A percentile compares a stretch with the other conserved stretches of the same genome.
phyloP scores from a whole-genome alignment of 306 rosid genomes.

The Cicer yamashitae region DNA sequence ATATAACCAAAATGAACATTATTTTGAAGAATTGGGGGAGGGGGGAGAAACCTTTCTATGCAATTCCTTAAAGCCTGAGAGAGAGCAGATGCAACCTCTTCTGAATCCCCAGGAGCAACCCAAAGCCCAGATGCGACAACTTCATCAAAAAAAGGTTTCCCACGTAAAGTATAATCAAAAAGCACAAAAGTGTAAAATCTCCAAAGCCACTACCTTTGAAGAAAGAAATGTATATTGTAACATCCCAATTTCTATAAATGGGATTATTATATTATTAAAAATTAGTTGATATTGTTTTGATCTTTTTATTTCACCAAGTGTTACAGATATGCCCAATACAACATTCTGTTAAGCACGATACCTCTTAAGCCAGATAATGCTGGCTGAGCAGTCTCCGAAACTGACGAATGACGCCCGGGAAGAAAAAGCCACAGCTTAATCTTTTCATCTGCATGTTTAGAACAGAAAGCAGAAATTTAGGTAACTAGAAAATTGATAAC shows the following conservation, averaged over 20 bases:
- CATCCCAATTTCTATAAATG: slow-evolving; percentile 4
- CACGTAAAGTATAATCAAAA: slow-evolving; percentile 32
- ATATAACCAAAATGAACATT: slow-evolving; percentile 44
- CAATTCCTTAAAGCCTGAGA: slow-evolving; percentile 92
- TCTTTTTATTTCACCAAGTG: neutral
- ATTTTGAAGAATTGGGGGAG: slow-evolving; percentile 24
- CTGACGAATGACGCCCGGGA: slow-evolving; percentile 84
- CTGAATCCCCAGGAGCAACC: slow-evolving; percentile 97
- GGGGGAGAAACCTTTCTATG: slow-evolving; percentile 68
- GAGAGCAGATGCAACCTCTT: slow-evolving; percentile 94
- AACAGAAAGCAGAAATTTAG: slow-evolving; percentile 43
- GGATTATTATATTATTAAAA: neutral
- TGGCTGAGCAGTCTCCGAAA: slow-evolving; percentile 77
- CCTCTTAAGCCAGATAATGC: slow-evolving; percentile 86
- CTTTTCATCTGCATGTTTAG: slow-evolving; percentile 76
- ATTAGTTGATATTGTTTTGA: neutral
- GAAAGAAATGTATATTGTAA: slow-evolving; percentile 31
- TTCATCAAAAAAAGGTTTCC: slow-evolving; percentile 48
- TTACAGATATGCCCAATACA: slow-evolving; percentile 7
- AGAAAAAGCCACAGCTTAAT: slow-evolving; percentile 97
- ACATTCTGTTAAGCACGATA: slow-evolving; percentile 46
- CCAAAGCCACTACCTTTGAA: slow-evolving; percentile 23
- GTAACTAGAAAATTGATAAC: slow-evolving; percentile 27
- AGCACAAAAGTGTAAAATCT: slow-evolving; percentile 11
- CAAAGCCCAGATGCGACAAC: slow-evolving; percentile 93